phyloP scores from a whole-genome alignment of 2,329 filamentous ascomycete genomes.

The Alternaria sp. region DNA sequence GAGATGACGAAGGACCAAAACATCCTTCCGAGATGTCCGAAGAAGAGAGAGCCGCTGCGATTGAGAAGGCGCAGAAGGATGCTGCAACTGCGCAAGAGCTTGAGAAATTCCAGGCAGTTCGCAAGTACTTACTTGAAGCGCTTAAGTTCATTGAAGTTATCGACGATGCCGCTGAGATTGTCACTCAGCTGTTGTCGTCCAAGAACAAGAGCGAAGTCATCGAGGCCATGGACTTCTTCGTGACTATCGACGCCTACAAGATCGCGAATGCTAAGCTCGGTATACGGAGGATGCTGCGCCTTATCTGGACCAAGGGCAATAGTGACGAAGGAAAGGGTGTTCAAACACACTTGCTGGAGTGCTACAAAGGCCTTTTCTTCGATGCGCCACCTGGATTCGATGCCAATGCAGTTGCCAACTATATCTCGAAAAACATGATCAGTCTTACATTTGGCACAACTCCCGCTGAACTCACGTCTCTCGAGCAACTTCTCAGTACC shows the following conservation, averaged over 20 bases:
- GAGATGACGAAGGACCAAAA: slow-evolving; percentile 41
- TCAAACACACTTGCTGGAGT: slow-evolving; percentile 94
- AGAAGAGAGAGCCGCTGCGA: slow-evolving; percentile 75
- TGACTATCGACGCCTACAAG: slow-evolving; percentile 93
- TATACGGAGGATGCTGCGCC: slow-evolving; percentile 91
- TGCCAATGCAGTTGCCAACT: slow-evolving; percentile 90
- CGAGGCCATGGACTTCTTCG: slow-evolving; percentile 98
- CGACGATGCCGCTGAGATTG: slow-evolving; percentile 78
- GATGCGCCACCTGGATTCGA: slow-evolving; percentile 90
- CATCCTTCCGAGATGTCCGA: slow-evolving; percentile 76
- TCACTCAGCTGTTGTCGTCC: slow-evolving; percentile 88
- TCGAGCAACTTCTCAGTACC: slow-evolving; percentile 92
- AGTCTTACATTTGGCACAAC: slow-evolving; percentile 96
- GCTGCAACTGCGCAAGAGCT: slow-evolving; percentile 89
- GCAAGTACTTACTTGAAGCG: slow-evolving; percentile 91
- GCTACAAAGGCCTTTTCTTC: slow-evolving; percentile 95
- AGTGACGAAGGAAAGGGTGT: slow-evolving; percentile 99
- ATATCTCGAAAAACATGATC: slow-evolving; percentile 98
- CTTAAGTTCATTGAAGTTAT: slow-evolving; percentile 92
- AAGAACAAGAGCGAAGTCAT: slow-evolving; percentile 99
- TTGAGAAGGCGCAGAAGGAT: slow-evolving; percentile 84
- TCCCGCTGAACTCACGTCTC: slow-evolving; percentile 90
- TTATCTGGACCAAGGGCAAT: slow-evolving; percentile 99
- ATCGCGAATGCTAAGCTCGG: slow-evolving; percentile 91
- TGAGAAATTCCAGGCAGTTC: slow-evolving; percentile 84